Evolutionary conservation across 164 flowering plant species (phyloP), one percentile per base, ranked within the genome.

Genomic region (Magnolia changhungtana): DNA sequence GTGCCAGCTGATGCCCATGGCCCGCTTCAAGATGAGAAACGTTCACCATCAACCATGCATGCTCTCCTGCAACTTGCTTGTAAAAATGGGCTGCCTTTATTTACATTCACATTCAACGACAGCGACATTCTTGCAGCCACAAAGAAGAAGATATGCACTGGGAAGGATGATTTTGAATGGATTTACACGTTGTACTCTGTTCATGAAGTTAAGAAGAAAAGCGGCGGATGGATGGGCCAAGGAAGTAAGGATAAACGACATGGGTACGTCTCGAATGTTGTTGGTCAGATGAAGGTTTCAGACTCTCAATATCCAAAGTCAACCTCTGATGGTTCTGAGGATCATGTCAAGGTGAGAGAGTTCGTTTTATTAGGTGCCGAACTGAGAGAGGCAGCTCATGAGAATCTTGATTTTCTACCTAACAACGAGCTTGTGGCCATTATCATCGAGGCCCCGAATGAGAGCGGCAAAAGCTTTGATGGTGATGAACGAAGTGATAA

Each of bases 391-490:
- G 79, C 77, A 31, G 85, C 85, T 71, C 80, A 78, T 69, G 87
- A 78, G 76, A 74, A 84, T 13, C 77, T 81, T 4, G 86, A 79
- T 66, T 66, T 75, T 72, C 72, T 72, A 14, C 78, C 84, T 61
- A 85, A 63, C 71, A 84, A 78, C 69, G 98, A 96, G 81, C 89
- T 96, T 80, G 97, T 95, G 45, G 97, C 99, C 51, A 77, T 90
- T 75, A 76, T 96, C 50, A 72, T 91, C 51, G 84, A 82, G 75
- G 79, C 80, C 66, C 83, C 90, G 3, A 75, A 49, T 49, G 84
- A 78, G 51, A 78, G 5, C 7, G 8, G 65, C 20, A 68, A 23
- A 74, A 75, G 24, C 37, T 59, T 31, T 8, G 24, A 37, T 18
- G 20, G 75, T 29, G 77, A 24, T 59, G 72, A 50, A 68, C 37